Evolutionary conservation across 2,329 filamentous ascomycete species (phyloP).

Genomic region (Fusarium sp.): DNA sequence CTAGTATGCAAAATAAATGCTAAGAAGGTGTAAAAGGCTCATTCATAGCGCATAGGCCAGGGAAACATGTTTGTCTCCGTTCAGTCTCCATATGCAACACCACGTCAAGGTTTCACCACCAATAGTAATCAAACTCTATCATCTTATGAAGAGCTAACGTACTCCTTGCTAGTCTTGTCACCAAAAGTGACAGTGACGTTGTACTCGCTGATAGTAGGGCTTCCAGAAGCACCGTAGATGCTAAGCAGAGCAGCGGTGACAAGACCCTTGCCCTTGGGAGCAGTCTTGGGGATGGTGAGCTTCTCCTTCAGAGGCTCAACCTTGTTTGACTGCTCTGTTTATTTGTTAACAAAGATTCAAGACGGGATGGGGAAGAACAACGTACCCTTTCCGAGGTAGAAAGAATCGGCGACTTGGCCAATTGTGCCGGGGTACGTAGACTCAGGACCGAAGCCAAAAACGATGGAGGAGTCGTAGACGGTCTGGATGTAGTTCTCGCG

Average conservation of each 20-base stretch:
- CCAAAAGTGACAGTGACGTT: constrained; percentile 41
- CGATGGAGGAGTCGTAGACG: constrained; percentile 57
- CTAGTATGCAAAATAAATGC: constrained; percentile 4
- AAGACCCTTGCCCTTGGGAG: constrained; percentile 38
- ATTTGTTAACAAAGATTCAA: not conserved
- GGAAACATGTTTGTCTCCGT: not conserved
- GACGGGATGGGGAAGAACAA: not conserved
- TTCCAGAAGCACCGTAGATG: constrained; percentile 43
- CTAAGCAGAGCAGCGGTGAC: constrained; percentile 45
- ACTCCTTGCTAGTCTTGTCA: constrained; percentile 39
- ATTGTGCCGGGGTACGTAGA: constrained; percentile 45
- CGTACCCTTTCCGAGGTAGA: constrained; percentile 52
- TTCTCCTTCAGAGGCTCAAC: constrained; percentile 44
- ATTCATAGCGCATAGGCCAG: not conserved
- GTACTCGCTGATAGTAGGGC: constrained; percentile 40
- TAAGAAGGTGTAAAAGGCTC: not conserved
- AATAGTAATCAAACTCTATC: not conserved
- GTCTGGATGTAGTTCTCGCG: constrained; percentile 58
- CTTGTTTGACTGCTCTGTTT: constrained; percentile 29
- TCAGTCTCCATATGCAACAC: constrained; percentile 17
- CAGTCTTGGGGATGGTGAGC: constrained; percentile 39
- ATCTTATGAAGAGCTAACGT: constrained; percentile 13
- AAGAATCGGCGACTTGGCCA: constrained; percentile 44
- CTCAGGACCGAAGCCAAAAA: constrained; percentile 52
- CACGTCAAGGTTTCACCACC: constrained; percentile 2